Percentiles rank a stretch among this genome's conserved stretches.
phyloP scores from a whole-genome alignment of 1,284 basidiomycete species.

The Leccinum variabile region DNA sequence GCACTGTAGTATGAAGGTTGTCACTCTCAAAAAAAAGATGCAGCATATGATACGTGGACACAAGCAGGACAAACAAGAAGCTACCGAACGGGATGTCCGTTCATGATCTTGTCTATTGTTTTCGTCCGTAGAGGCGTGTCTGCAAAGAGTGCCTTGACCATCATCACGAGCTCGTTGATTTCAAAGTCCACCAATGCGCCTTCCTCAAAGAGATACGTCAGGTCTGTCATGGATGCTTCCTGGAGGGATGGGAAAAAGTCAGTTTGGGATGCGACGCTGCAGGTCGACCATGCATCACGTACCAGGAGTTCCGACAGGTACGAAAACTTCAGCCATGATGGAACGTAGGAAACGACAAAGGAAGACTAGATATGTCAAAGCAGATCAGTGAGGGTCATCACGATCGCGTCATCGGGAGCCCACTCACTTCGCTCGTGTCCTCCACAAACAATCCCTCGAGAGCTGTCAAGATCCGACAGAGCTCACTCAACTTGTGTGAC shows the following conservation, averaged over 20 bases:
- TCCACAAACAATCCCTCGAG: constrained; percentile 82
- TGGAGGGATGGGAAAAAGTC: constrained; percentile 32
- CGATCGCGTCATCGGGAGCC: not conserved
- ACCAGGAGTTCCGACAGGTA: constrained; percentile 90
- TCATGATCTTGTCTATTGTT: constrained; percentile 72
- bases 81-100: constrained; percentile 50
- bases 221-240: constrained; percentile 93
- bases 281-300: constrained; percentile 32
- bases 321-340: constrained; percentile 93
- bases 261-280: constrained; percentile 2
- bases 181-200: constrained; percentile 92
- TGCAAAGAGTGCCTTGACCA: constrained; percentile 88
- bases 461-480: constrained; percentile 77
- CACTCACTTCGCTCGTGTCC: constrained; percentile 53
- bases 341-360: constrained; percentile 74
- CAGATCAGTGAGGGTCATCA: constrained; percentile 7
- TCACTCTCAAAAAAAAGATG: constrained; percentile 1
- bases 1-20: constrained; percentile 2
- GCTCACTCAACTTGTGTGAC: constrained; percentile 78
- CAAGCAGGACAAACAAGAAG: not conserved
- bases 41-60: not conserved
- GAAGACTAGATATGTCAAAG: constrained; percentile 48
- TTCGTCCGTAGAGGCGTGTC: constrained; percentile 82
- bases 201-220: constrained; percentile 90
- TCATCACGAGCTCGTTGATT: constrained; percentile 76